phyloP scores from a whole-genome alignment of 148 eudicot species.

The Gaultheria prostrata region DNA sequence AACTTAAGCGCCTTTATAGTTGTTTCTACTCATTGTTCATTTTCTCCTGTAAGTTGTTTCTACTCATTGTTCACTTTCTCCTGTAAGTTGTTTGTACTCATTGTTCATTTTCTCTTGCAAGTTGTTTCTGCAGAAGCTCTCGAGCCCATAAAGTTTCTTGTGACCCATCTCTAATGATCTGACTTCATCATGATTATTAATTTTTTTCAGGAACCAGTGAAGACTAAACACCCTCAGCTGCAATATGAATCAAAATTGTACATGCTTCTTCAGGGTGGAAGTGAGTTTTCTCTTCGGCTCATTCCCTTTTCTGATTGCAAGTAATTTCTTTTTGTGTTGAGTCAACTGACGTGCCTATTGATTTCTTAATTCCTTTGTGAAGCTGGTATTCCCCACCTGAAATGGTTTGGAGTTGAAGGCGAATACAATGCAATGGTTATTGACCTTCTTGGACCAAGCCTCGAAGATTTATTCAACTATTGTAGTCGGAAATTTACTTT shows the following conservation, averaged over 20 bases:
- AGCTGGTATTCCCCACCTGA: conserved; percentile 80
- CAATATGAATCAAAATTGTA: conserved; percentile 29
- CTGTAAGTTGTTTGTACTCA: too few relatives aligned
- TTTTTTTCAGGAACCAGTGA: conserved; percentile 15
- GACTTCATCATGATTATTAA: neutral
- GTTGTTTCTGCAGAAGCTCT: neutral
- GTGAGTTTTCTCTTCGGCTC: conserved; percentile 15
- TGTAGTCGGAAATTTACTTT: conserved; percentile 64
- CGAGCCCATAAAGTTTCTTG: neutral
- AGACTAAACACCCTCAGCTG: conserved; percentile 38
- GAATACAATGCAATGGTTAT: conserved; percentile 85
- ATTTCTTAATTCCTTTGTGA: conserved; percentile 23
- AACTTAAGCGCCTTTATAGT: neutral
- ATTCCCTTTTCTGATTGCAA: neutral
- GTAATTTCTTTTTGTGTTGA: neutral
- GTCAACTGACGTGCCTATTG: neutral
- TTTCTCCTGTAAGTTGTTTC: neutral
- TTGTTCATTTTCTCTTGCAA: too few relatives aligned
- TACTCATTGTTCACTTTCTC: too few relatives aligned
- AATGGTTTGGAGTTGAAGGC: conserved; percentile 86
- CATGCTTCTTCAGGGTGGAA: conserved; percentile 35
- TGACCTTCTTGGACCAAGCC: conserved; percentile 88
- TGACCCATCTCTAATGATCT: neutral
- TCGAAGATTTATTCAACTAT: conserved; percentile 87
- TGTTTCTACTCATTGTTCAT: neutral